Evolutionary conservation across 2,329 filamentous ascomycete genomes (phyloP), one percentile per base, ranked within the genome.

Genomic region (Pyricularia pennisetigena): DNA sequence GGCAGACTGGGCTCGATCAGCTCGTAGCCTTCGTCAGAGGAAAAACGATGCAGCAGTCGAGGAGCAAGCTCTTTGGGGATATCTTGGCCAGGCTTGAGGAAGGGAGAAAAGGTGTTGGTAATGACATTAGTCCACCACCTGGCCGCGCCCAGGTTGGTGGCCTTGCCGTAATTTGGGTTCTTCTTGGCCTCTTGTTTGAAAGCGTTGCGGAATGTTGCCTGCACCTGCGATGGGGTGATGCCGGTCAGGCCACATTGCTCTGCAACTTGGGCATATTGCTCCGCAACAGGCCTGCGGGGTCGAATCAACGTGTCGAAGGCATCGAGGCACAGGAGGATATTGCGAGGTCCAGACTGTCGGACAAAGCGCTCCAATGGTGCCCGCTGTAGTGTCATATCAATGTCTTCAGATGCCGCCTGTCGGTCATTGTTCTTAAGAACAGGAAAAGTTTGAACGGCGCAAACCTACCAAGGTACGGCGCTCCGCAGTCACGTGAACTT

Each of bases 301-400:
- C 75, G 77, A 75, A 88, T 89, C 2, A 90, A 78, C 0, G 87
- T 90, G n/a, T 85, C 86, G 71, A 89, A 89, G 4, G 87, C 87
- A 74, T 90, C 87, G 67, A 90, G 85, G 69, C 85, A 86, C 1
- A 89, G 75, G 0, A 89, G 76, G 1, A 89, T 79, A 69, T 86
- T 85, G 12, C 68, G 65, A 24, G 64, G 64, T 26, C 23, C 32
- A 23, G 24, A 49, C n/a, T 35, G 64, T 9, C n/a, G 9, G 54
- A 24, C 54, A n/a, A 59, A 24, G 5, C 9, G n/a, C 9, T 24
- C 54, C n/a, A 59, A 12, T 8, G 54, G 7, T 24, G 54, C 54
- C 23, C 20, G 54, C 23, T n/a, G 54, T 14, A 14, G 57, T 61
- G 23, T 23, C 24, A 62, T 62, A 26, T 26, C 14, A 26, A 24